phyloP scores from a whole-genome alignment of 441 rosid genomes.

The Populus tomentosa region DNA sequence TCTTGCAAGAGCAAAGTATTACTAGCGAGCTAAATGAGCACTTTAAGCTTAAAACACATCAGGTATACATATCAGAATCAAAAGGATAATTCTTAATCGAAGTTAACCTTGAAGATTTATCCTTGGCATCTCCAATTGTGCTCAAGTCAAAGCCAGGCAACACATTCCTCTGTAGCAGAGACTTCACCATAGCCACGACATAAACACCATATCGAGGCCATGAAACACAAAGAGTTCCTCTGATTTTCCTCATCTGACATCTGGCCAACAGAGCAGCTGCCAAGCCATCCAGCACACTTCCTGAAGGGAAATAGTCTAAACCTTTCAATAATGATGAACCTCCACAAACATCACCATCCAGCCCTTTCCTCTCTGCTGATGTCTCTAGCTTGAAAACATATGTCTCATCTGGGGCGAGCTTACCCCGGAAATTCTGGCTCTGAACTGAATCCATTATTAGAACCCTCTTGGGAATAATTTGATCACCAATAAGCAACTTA shows the following conservation, averaged over 20 bases:
- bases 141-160: conserved; percentile 39
- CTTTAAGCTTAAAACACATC: conserved; percentile 16
- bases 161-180: conserved; percentile 45
- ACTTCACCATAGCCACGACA: conserved; percentile 40
- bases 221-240: conserved; percentile 60
- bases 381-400: conserved; percentile 84
- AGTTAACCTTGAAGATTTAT: conserved; percentile 25
- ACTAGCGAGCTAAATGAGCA: neutral
- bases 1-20: neutral
- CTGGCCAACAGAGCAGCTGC: conserved; percentile 75
- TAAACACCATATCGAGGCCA: conserved; percentile 76
- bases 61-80: conserved; percentile 64
- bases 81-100: conserved; percentile 39
- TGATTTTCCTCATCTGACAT: conserved; percentile 70
- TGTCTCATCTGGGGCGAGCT: conserved; percentile 71
- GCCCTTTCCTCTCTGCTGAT: conserved; percentile 47
- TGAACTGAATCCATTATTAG: conserved; percentile 72
- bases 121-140: conserved; percentile 32
- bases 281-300: conserved; percentile 82
- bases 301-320: conserved; percentile 83
- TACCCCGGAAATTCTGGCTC: conserved; percentile 79
- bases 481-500: conserved; percentile 58
- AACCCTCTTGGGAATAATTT: conserved; percentile 64
- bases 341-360: conserved; percentile 13
- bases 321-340: conserved; percentile 36